These are phyloP conservation scores for Rosellinia necatrix DNA, from an alignment of 2,329 filamentous ascomycete genomes.

Conservation along the genomic window DNA sequence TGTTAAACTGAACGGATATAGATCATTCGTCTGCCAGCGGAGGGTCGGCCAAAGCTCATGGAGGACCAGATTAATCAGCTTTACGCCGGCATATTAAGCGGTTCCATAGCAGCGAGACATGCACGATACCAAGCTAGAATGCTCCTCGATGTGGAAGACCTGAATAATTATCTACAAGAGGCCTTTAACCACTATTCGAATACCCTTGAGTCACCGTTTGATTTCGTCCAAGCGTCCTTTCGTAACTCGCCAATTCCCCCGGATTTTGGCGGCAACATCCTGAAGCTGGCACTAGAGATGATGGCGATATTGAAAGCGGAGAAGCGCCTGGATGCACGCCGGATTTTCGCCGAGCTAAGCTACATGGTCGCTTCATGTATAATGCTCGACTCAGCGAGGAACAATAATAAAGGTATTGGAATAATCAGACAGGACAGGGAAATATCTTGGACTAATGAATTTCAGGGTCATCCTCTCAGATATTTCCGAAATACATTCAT, in stretches of 20 bases:
- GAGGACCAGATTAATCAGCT: slow-evolving; percentile 51
- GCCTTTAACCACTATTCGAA: slow-evolving; percentile 56
- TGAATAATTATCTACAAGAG: slow-evolving; percentile 52
- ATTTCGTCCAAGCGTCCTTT: slow-evolving; percentile 54
- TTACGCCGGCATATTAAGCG: slow-evolving; percentile 44
- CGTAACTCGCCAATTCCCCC: slow-evolving; percentile 50
- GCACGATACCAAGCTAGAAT: slow-evolving; percentile 48
- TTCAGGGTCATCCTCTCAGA: background rate
- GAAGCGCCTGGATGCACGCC: slow-evolving; percentile 33
- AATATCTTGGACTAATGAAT: background rate
- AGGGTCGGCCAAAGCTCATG: too few relatives aligned
- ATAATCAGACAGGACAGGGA: background rate
- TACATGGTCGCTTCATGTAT: slow-evolving; percentile 57
- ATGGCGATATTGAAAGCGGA: slow-evolving; percentile 1
- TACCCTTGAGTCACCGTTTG: slow-evolving; percentile 51
- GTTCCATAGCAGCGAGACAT: slow-evolving; percentile 43
- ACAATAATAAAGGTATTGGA: background rate
- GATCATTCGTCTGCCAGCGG: too few relatives aligned
- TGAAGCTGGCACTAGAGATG: slow-evolving; percentile 47
- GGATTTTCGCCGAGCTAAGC: slow-evolving; percentile 50
- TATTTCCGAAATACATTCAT: background rate
- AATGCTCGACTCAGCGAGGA: slow-evolving; percentile 48
- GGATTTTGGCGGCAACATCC: slow-evolving; percentile 55
- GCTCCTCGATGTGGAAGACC: slow-evolving; percentile 50
- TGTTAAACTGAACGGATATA: too few relatives aligned